phyloP scores from a whole-genome alignment of 2,329 filamentous ascomycete species.

The Aspergillus ochraceoroseus region DNA sequence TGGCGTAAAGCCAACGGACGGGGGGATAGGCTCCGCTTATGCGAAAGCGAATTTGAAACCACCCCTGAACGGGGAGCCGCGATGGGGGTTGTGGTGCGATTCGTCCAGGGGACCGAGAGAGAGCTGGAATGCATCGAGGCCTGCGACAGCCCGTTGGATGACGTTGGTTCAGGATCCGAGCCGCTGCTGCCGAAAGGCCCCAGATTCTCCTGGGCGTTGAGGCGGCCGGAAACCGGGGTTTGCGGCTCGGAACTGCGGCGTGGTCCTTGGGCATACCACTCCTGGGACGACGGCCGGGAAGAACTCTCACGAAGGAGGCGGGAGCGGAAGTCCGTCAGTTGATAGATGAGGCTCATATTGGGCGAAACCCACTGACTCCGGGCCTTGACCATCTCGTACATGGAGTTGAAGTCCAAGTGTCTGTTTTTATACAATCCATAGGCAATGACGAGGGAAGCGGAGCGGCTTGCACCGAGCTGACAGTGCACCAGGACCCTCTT shows the following conservation, averaged over 20 bases:
- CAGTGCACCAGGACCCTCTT: constrained; percentile 62
- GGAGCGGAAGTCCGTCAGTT: constrained; percentile 58
- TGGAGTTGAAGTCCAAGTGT: constrained; percentile 58
- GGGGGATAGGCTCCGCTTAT: constrained; percentile 33
- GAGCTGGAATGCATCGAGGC: constrained; percentile 25
- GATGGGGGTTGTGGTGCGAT: constrained; percentile 23
- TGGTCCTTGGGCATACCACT: constrained; percentile 34
- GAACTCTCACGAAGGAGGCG: constrained; percentile 34
- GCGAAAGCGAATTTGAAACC: constrained; percentile 27
- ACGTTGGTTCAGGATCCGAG: constrained; percentile 16
- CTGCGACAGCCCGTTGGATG: constrained; percentile 24
- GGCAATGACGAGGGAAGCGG: constrained; percentile 61
- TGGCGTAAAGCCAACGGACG: constrained; percentile 40
- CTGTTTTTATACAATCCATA: constrained; percentile 62
- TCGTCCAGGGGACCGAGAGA: constrained; percentile 26
- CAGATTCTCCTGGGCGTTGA: constrained; percentile 7
- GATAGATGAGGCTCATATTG: constrained; percentile 66
- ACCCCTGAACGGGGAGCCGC: constrained; percentile 25
- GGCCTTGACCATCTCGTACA: constrained; percentile 60
- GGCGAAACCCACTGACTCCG: constrained; percentile 63
- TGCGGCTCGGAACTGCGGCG: constrained; percentile 32
- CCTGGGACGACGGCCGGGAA: constrained; percentile 31
- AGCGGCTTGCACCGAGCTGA: constrained; percentile 61
- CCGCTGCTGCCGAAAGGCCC: constrained; percentile 6
- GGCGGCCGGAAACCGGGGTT: constrained; percentile 21